phyloP scores from a whole-genome alignment of 1,284 basidiomycete species.

The Pascua sp. region DNA sequence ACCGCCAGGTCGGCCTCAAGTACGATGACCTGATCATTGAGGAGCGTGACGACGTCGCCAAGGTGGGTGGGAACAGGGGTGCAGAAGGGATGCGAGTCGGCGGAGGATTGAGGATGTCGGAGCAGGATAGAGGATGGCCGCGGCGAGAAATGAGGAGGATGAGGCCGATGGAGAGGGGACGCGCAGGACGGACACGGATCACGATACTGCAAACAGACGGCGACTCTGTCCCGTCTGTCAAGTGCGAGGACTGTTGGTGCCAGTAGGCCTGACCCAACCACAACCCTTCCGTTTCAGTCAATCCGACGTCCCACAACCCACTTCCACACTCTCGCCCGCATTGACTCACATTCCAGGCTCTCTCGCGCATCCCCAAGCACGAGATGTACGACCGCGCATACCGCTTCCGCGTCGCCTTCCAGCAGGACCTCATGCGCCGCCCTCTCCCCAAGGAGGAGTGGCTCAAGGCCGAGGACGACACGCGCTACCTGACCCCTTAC shows the following conservation, averaged over 20 bases:
- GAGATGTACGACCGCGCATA: conserved; percentile 88
- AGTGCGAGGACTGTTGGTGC: too few relatives aligned
- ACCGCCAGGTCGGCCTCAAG: conserved; percentile 83
- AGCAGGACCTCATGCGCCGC: conserved; percentile 75
- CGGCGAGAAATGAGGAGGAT: background rate
- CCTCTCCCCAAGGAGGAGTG: conserved; percentile 82
- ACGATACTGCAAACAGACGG: too few relatives aligned
- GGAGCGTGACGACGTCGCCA: conserved; percentile 78
- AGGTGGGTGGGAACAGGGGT: conserved; percentile 55
- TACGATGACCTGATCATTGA: conserved; percentile 95
- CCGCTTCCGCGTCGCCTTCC: conserved; percentile 81
- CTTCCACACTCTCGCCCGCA: background rate
- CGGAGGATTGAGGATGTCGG: conserved; percentile 56
- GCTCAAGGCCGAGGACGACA: conserved; percentile 74
- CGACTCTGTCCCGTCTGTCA: too few relatives aligned
- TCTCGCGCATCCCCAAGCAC: conserved; percentile 71
- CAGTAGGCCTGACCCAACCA: too few relatives aligned
- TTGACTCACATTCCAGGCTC: conserved; percentile 58
- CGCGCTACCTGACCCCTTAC: conserved; percentile 81
- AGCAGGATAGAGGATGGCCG: conserved; percentile 16
- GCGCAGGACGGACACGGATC: too few relatives aligned
- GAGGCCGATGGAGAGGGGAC: too few relatives aligned
- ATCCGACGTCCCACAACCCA: background rate
- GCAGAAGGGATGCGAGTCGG: background rate
- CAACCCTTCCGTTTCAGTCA: background rate